Base-by-base conservation (phyloP, 2,329 filamentous ascomycete genomes). In the Annulohypoxylon truncatum region DNA sequence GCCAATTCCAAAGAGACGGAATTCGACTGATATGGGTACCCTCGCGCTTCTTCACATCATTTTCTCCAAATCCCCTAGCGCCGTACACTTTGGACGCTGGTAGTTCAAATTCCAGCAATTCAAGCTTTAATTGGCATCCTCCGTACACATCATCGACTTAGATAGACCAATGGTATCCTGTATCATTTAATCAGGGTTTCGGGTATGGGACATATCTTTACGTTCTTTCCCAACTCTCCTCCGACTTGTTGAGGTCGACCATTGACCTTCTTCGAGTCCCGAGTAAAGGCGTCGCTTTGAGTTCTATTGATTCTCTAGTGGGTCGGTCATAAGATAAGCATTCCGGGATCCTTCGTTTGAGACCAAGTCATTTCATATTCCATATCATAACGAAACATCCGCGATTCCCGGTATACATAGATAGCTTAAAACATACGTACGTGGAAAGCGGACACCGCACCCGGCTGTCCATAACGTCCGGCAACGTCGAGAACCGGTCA, bases 1-100 rank as follows among this genome's bases (percentile, higher is more conserved):
- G 65, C 10, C 28, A 35, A 54, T 42, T 59, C 61, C 62, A 64
- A 53, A 48, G 60, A 59, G 57, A 67, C 52, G 66, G 63, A 56
- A 63, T 67, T 69, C 54, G 28, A 61, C 28, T 29, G 63, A 31
- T 35, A 64, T 62, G 64, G 47, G 44, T 20, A 22, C 31, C 48
- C 13, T 28, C 24, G 56, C 50, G 29, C 35, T 15, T 38, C 35
- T 69, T 65, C 61, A 50, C 63, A 64, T 68, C 57, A 50, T 33
- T 54, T 51, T 61, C 48, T 48, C 47, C 33, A 52, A 48, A n/a
- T 42, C 24, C 10, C 54, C 48, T 57, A 57, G 63, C 40, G 29
- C 58, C 59, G 50, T 42, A 57, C 47, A 53, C 42, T 52, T 52
- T 31, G 51, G 51, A 33, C 54, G 40, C 44, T 54, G 20, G 44